Evolutionary conservation across 75 land plant genomes (phyloP).

Genomic region (Picea glauca): DNA sequence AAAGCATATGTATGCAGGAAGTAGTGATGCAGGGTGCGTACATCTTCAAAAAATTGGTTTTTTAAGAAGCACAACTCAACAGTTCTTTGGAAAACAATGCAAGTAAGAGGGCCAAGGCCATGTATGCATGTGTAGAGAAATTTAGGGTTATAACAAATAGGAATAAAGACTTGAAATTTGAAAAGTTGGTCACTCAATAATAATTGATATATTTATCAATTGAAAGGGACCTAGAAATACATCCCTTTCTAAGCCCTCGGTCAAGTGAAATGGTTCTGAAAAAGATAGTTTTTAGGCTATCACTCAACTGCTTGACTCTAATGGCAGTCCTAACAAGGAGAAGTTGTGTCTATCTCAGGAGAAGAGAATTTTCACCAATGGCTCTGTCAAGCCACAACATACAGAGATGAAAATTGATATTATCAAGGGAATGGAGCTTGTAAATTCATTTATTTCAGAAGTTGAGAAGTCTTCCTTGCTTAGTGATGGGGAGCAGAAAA

Average conservation of each 20-base stretch:
- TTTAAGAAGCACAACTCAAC: too few species aligned
- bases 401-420: not conserved
- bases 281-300: not conserved
- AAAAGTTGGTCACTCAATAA: not conserved
- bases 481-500: not conserved
- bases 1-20: too few species aligned
- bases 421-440: not conserved
- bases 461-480: not conserved
- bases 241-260: not conserved
- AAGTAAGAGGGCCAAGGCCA: too few species aligned
- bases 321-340: not conserved
- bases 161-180: not conserved
- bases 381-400: not conserved
- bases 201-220: not conserved
- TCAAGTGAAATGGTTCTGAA: slow-evolving; percentile 7
- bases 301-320: not conserved
- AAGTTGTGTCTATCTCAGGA: not conserved
- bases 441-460: not conserved
- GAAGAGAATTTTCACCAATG: not conserved
- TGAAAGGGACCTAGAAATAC: not conserved
- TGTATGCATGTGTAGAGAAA: too few species aligned
- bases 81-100: too few species aligned
- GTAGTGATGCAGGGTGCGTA: too few species aligned
- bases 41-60: too few species aligned
- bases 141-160: not conserved